A percentile compares a stretch with the other conserved stretches of the same genome.
Conservation (phyloP, 2,329 filamentous ascomycete species). For the Lizonia empirigonia region DNA sequence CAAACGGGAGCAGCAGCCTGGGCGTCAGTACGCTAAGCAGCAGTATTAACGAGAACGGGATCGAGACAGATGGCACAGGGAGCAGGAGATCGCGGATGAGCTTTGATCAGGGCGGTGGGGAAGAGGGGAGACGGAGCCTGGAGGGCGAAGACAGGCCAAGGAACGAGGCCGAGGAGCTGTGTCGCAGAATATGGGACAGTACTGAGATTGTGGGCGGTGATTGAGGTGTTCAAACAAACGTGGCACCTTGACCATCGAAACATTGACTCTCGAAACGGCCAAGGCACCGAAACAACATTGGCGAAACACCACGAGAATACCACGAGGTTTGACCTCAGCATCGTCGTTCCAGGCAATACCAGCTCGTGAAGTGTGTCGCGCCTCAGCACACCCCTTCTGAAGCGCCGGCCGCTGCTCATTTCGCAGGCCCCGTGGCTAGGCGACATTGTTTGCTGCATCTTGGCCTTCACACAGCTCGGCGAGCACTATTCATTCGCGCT, state of each 20-base stretch:
- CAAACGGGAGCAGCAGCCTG: constrained; percentile 29
- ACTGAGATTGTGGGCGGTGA: constrained; percentile 45
- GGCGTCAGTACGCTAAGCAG: constrained; percentile 33
- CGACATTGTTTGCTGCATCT: not conserved
- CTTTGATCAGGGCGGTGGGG: constrained; percentile 31
- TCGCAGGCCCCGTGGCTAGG: too few relatives aligned
- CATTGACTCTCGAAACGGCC: not conserved
- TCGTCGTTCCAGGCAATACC: too few relatives aligned
- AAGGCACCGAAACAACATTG: not conserved
- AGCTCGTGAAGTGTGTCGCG: too few relatives aligned
- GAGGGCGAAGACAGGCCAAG: constrained; percentile 39
- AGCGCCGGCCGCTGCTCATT: too few relatives aligned
- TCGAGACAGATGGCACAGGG: constrained; percentile 36
- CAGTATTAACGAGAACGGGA: constrained; percentile 36
- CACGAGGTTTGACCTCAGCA: too few relatives aligned
- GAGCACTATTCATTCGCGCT: not conserved
- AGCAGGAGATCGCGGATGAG: constrained; percentile 38
- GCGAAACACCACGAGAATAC: not conserved
- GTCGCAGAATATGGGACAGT: constrained; percentile 50
- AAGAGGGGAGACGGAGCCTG: constrained; percentile 37
- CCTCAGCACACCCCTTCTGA: too few relatives aligned
- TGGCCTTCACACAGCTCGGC: not conserved
- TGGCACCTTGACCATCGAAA: not conserved
- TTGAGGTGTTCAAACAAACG: constrained; percentile 23
- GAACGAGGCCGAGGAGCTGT: constrained; percentile 48